Evolutionary conservation across 1,284 basidiomycete species (phyloP).

Genomic region (Abortiporus biennis): DNA sequence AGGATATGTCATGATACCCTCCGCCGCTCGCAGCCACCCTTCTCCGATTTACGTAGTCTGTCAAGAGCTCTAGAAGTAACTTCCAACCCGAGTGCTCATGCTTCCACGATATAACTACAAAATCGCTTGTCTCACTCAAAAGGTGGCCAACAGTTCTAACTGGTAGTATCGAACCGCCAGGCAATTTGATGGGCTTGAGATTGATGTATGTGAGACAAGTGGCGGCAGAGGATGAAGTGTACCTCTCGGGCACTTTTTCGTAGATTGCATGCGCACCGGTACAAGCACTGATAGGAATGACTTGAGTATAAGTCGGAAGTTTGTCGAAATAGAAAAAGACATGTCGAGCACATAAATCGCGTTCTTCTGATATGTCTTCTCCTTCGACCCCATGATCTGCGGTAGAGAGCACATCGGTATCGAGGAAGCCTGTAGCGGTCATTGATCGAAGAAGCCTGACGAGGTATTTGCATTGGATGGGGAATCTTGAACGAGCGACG

Average conservation of each 20-base stretch:
- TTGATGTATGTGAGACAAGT: conserved; percentile 49
- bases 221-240: conserved; percentile 42
- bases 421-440: conserved; percentile 64
- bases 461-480: conserved; percentile 69
- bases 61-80: conserved; percentile 70
- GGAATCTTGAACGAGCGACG: conserved; percentile 74
- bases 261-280: conserved; percentile 63
- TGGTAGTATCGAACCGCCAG: conserved; percentile 69
- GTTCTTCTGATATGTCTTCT: conserved; percentile 30
- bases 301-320: conserved; percentile 72
- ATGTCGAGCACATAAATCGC: conserved; percentile 51
- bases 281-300: conserved; percentile 56
- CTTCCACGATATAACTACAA: conserved; percentile 76
- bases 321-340: conserved; percentile 72
- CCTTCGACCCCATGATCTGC: conserved; percentile 37
- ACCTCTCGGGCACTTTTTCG: conserved; percentile 57
- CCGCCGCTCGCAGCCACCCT: conserved; percentile 30
- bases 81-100: conserved; percentile 81
- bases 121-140: conserved; percentile 68
- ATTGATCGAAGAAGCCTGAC: conserved; percentile 72
- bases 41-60: conserved; percentile 61
- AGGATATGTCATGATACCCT: conserved; percentile 45
- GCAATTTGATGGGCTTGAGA: conserved; percentile 60
- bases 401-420: conserved; percentile 58
- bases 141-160: conserved; percentile 64